Conservation (phyloP, 106 monocot genomes). For the Narthecium ossifragum region DNA sequence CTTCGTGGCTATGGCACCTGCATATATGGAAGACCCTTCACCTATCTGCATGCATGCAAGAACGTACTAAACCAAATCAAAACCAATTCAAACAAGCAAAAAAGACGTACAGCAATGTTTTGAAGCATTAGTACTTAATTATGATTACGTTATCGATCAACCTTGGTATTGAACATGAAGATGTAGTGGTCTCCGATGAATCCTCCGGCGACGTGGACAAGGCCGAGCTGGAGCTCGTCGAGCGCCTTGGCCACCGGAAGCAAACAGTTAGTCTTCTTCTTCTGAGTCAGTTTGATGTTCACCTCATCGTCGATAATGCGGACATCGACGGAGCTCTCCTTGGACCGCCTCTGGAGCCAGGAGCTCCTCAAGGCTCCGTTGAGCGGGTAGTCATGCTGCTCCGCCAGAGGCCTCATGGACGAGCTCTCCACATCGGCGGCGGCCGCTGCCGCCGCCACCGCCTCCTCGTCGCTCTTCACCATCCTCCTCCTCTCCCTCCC, state of each 20-base stretch:
- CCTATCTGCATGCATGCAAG: conserved; percentile 35
- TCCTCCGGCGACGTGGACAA: conserved; percentile 65
- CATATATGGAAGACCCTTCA: conserved; percentile 60
- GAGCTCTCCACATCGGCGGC: conserved; percentile 61
- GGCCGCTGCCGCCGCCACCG: too few species aligned
- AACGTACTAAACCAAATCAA: neutral
- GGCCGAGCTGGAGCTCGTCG: conserved; percentile 73
- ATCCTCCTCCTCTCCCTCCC: conserved; percentile 33
- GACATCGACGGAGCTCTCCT: conserved; percentile 74
- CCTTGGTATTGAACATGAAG: conserved; percentile 97
- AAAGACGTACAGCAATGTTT: neutral
- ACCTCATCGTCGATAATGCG: conserved; percentile 93
- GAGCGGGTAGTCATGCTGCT: conserved; percentile 22
- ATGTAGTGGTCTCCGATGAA: conserved; percentile 75
- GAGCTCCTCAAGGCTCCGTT: conserved; percentile 63
- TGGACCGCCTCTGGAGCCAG: conserved; percentile 75
- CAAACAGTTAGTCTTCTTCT: conserved; percentile 63
- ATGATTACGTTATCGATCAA: conserved; percentile 6
- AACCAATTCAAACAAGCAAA: neutral
- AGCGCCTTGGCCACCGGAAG: conserved; percentile 52
- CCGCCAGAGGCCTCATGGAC: conserved; percentile 31
- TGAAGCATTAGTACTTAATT: neutral
- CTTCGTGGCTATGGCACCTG: conserved; percentile 57
- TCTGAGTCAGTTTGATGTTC: conserved; percentile 77
- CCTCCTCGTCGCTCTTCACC: conserved; percentile 18